phyloP scores from a whole-genome alignment of 441 rosid genomes.

The Populus hybrid region DNA sequence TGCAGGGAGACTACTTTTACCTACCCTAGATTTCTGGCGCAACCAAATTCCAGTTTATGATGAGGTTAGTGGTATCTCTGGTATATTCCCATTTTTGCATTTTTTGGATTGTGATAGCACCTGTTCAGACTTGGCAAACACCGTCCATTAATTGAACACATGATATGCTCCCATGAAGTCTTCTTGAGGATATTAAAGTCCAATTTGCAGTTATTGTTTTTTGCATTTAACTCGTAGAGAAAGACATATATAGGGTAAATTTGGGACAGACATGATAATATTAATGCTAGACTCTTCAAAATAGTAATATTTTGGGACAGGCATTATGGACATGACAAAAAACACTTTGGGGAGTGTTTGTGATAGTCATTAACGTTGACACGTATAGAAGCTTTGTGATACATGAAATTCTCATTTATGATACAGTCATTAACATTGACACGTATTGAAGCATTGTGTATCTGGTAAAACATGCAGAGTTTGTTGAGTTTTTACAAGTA shows the following conservation, averaged over 20 bases:
- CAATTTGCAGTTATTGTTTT: not conserved
- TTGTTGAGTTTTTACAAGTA: not conserved
- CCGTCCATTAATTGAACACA: not conserved
- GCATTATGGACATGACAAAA: not conserved
- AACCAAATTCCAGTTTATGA: constrained; percentile 68
- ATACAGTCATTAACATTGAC: not conserved
- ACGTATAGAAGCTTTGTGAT: not conserved
- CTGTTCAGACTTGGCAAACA: not conserved
- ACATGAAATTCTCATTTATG: not conserved
- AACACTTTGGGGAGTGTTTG: not conserved
- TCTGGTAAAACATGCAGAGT: not conserved
- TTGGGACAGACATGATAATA: not conserved
- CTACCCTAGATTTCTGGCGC: constrained; percentile 71
- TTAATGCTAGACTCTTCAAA: not conserved
- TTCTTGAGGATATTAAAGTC: not conserved
- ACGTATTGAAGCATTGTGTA: not conserved
- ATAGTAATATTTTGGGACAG: too few species aligned
- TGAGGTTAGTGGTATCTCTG: constrained; percentile 38
- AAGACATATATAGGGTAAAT: not conserved
- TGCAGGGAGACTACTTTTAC: constrained; percentile 70
- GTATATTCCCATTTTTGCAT: not conserved
- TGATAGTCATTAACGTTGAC: not conserved
- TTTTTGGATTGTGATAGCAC: not conserved
- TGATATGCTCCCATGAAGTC: not conserved
- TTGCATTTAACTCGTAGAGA: not conserved